A percentile compares a stretch with the other conserved stretches of the same genome.
Evolutionary conservation across 1,284 basidiomycete species (phyloP).

Genomic region (Malassezia restricta): DNA sequence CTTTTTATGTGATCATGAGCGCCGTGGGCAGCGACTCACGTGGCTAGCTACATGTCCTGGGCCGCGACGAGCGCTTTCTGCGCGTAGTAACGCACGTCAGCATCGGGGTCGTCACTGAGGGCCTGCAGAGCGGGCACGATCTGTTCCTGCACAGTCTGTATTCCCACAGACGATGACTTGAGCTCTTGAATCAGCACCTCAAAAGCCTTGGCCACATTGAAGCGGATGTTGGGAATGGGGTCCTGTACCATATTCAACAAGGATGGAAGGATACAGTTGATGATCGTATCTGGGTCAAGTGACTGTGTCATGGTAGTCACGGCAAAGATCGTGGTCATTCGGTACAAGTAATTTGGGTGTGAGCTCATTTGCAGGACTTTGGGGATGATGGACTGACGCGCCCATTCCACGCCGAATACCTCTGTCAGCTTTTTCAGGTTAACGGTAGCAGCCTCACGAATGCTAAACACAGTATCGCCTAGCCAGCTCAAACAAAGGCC

Average conservation of each 20-base stretch:
- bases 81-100: slow-evolving; percentile 73
- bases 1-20: no score
- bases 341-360: slow-evolving; percentile 92
- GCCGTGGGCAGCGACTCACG: no score
- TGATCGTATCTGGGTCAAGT: slow-evolving; percentile 73
- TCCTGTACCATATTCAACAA: slow-evolving; percentile 74
- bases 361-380: slow-evolving; percentile 96
- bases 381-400: slow-evolving; percentile 81
- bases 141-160: slow-evolving; percentile 60
- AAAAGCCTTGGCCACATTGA: slow-evolving; percentile 85
- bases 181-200: slow-evolving; percentile 63
- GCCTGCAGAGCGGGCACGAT: slow-evolving; percentile 73
- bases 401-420: slow-evolving; percentile 98
- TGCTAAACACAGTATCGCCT: slow-evolving; percentile 95
- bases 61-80: slow-evolving; percentile 45
- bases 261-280: slow-evolving; percentile 71
- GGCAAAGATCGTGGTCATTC: slow-evolving; percentile 98
- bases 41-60: background rate
- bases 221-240: slow-evolving; percentile 96
- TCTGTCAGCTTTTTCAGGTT: slow-evolving; percentile 96
- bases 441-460: slow-evolving; percentile 89
- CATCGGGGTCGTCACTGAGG: slow-evolving; percentile 79
- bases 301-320: slow-evolving; percentile 93
- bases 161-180: slow-evolving; percentile 58
- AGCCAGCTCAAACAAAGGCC: slow-evolving; percentile 99